Evolutionary conservation across 345 rosid species (phyloP).

Genomic region (Gossypium ekmanianum): DNA sequence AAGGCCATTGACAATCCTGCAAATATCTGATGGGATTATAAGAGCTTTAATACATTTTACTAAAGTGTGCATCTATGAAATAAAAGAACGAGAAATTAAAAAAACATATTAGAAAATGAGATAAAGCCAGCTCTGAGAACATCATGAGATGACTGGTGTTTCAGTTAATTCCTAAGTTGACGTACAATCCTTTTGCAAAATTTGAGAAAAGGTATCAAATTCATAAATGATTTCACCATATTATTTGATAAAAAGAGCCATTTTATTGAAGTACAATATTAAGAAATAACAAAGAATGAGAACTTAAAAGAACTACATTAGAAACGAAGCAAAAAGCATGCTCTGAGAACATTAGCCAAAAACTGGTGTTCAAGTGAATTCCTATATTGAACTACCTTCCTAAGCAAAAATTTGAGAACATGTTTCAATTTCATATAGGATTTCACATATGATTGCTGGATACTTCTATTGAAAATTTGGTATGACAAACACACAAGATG

Average conservation of each 20-base stretch:
- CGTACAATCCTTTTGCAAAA: background rate
- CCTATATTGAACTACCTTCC: background rate
- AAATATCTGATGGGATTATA: conserved; percentile 80
- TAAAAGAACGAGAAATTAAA: conserved; percentile 6
- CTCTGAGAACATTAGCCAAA: conserved; percentile 5
- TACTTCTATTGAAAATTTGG: background rate
- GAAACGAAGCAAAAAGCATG: background rate
- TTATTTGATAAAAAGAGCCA: conserved; percentile 53
- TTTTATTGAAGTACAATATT: conserved; percentile 18
- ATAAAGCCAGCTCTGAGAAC: conserved; percentile 1
- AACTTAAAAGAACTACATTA: background rate
- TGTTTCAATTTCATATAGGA: background rate
- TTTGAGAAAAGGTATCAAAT: conserved; percentile 7
- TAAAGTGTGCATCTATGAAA: conserved; percentile 4
- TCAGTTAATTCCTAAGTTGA: background rate
- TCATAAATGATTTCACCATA: background rate
- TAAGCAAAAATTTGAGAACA: background rate
- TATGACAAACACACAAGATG: background rate
- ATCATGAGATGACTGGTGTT: background rate
- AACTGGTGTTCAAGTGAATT: background rate
- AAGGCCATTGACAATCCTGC: conserved; percentile 98
- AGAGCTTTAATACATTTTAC: conserved; percentile 66
- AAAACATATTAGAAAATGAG: background rate
- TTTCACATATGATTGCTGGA: background rate
- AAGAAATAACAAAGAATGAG: conserved; percentile 4